These are phyloP conservation scores for Crucihimalaya himalaica DNA, from an alignment of 345 rosid species.

Conservation along the genomic window DNA sequence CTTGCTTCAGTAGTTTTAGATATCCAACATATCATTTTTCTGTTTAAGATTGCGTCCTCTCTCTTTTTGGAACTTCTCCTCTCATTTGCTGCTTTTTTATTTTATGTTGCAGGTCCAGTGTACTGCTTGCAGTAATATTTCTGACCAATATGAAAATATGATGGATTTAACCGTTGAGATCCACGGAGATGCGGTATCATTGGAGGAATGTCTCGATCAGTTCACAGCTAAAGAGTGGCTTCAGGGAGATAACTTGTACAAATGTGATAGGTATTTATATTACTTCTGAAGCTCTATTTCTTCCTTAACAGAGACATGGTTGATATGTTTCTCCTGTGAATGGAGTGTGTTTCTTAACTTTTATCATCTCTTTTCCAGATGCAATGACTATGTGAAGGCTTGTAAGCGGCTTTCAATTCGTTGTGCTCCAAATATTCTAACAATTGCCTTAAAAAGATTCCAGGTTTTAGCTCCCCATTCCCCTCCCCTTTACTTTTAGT, in stretches of 20 bases:
- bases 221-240: conserved; percentile 87
- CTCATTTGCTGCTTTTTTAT: not conserved
- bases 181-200: conserved; percentile 82
- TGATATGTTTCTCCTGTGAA: conserved; percentile 4
- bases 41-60: too few species aligned
- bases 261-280: conserved; percentile 77
- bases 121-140: conserved; percentile 68
- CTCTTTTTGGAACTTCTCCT: not conserved
- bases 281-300: conserved; percentile 15
- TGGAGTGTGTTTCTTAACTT: conserved; percentile 6
- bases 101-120: conserved; percentile 66
- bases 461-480: conserved; percentile 52
- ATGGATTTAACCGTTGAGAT: conserved; percentile 98
- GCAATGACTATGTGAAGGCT: conserved; percentile 95
- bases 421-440: conserved; percentile 86
- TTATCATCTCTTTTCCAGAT: conserved; percentile 42
- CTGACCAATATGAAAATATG: conserved; percentile 93
- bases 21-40: not conserved
- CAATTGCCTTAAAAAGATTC: conserved; percentile 90
- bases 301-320: not conserved
- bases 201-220: conserved; percentile 97
- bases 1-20: not conserved
- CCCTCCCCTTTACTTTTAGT: conserved; percentile 2
- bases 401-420: conserved; percentile 84
- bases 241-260: conserved; percentile 91